Base-by-base conservation (phyloP, 371 early-diverging fungal species). In the Catenaria anguillulae region DNA sequence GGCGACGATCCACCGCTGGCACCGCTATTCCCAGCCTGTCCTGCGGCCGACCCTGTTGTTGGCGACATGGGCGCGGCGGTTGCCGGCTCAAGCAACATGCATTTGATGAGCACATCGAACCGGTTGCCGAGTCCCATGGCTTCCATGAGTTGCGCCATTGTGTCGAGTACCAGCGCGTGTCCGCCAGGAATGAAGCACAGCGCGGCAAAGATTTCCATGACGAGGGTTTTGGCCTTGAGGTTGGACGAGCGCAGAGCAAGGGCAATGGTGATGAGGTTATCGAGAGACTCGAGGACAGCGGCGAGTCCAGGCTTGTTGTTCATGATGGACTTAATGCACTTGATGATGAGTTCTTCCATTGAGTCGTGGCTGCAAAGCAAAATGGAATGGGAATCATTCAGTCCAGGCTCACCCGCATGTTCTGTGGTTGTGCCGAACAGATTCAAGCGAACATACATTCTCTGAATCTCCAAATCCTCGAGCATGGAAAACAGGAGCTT, bases 151-250 rank as follows among this genome's bases (percentile, higher is more conserved):
- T 68, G 64, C 10, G 71, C 72, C 73, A 78, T 73, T 19, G 70
- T 71, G 42, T 75, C 71, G 26, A 78, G 56, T 0, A 78, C 76
- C 60, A 65, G 67, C 5, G 62, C 42, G 61, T 78, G 79, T 5
- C 79, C 79, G 13, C 75, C 77, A 23, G 79, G 77, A 35, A 78
- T 74, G 58, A 77, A 61, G 64, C 79, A 78, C 5, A 78, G 77
- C 1, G 76, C 79, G 33, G 73, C 77, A 50, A 78, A 69, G n/a
- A 78, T 75, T 46, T 78, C 79, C 10, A 40, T 5, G 10, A 40
- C 40, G 17, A 40, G 40, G 40, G 40, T 40, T 5, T 17, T 5
- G 5, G 40, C 77, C 23, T 74, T 62, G 8, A 65, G 58, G 5
- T 73, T 71, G 12, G 75, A 69, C 3, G 75, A 74, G n/a, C 77